Evolutionary conservation across 1,139 yeast species (phyloP), one percentile per base, ranked within the genome.

Genomic region (Geotrichum citri-aurantii): DNA sequence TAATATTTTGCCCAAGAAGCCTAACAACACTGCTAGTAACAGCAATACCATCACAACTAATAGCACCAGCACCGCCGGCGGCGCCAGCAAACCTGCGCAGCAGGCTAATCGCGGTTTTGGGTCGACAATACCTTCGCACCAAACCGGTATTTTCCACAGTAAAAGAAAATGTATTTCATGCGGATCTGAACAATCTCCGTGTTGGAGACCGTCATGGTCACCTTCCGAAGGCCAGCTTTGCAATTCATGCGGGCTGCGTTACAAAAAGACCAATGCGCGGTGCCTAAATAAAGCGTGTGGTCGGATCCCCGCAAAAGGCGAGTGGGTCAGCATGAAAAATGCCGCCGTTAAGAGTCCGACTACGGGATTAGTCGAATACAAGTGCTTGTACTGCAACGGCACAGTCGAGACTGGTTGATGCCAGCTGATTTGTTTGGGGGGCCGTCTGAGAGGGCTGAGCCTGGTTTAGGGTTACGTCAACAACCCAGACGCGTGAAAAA

Each of bases 121-220:
- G 17, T 37, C 42, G 19, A 17, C 51, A 12, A 48, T 27, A 50
- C 49, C 50, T 4, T 24, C 56, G 6, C 49, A 26, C 40, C 52
- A 47, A 2, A 47, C 52, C 1, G 27, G 33, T 11, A 53, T 47
- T 12, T 46, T 46, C 42, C 54, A 48, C 49, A 31, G 54, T 48
- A 64, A 54, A 48, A 65, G 75, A 17, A 63, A 82, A 59, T 92
- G 99, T 71, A 85, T 92, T 40, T 89, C 97, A 3, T 92, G 99
- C 75, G 91, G 92, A 11, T 84, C 95, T 1, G 88, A 85, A 62
- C 95, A 88, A 66, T 88, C 96, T 11, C 99, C 99, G 8, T 92
- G 99, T 73, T 92, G 99, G 99, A 82, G 99, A 70, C 99, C 99
- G 2, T 86, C 96, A 6, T 92, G 99, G 99, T 85, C 95, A 2